phyloP scores from a whole-genome alignment of 176 grass and related monocot species.

The Musa schizocarpa region DNA sequence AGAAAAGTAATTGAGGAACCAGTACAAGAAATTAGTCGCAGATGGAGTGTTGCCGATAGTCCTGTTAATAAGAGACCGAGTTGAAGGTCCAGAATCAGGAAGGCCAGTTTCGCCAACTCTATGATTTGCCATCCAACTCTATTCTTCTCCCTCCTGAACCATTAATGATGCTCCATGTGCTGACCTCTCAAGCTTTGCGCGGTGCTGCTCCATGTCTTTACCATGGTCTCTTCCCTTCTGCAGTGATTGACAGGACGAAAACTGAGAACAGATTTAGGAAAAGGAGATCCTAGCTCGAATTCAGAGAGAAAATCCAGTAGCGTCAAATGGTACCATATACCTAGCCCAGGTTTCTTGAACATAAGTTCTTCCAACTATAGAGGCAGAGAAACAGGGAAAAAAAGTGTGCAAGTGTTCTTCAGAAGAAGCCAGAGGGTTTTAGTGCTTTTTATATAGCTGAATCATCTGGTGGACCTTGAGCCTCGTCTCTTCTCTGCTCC shows the following conservation, averaged over 20 bases:
- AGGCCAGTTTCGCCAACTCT: background rate
- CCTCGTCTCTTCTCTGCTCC: background rate
- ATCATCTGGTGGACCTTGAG: background rate
- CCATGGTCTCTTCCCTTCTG: background rate
- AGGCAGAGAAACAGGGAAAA: background rate
- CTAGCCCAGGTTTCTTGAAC: background rate
- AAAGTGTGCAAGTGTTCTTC: background rate
- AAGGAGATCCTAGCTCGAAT: background rate
- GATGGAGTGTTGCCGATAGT: slow-evolving; percentile 10
- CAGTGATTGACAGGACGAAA: background rate
- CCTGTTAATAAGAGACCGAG: slow-evolving; percentile 22
- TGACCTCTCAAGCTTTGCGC: background rate
- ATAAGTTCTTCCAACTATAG: background rate
- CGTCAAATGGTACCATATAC: background rate
- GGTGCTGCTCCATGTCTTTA: background rate
- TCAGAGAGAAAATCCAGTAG: background rate
- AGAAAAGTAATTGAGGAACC: slow-evolving; percentile 3
- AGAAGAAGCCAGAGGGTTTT: background rate
- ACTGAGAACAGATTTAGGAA: background rate
- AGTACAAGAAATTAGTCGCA: slow-evolving; percentile 30
- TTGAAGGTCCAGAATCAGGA: slow-evolving; percentile 23
- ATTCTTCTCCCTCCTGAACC: background rate
- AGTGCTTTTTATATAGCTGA: background rate
- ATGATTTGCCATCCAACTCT: slow-evolving; percentile 6
- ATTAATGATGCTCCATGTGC: background rate